These are phyloP conservation scores for Cucurbita ficifolia DNA, from an alignment of 306 rosid species.

Conservation along the genomic window DNA sequence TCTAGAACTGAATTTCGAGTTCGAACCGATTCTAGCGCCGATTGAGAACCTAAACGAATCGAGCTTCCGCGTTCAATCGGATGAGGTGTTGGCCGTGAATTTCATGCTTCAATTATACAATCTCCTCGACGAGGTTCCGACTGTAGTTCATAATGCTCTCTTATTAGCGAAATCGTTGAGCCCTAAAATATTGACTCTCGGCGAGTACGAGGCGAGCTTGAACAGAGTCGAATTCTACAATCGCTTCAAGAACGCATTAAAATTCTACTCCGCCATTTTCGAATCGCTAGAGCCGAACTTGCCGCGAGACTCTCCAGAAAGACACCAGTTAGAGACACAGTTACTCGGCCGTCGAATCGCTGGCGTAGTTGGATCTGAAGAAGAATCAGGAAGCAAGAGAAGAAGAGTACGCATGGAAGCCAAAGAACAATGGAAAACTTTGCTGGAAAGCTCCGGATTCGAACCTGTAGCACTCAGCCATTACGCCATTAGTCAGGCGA, in stretches of 20 bases:
- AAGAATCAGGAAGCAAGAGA: conserved; percentile 19
- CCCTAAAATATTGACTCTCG: conserved; percentile 65
- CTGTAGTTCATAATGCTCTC: conserved; percentile 43
- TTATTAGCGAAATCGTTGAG: conserved; percentile 55
- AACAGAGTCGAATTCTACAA: conserved; percentile 37
- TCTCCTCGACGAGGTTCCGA: conserved; percentile 49
- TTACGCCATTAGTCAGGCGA: conserved; percentile 85
- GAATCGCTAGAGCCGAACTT: conserved; percentile 74
- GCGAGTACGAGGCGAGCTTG: conserved; percentile 69
- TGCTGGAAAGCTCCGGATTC: conserved; percentile 71
- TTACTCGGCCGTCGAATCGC: conserved; percentile 60
- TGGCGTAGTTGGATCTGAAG: conserved; percentile 33
- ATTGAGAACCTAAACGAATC: conserved; percentile 37
- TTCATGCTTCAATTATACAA: conserved; percentile 85
- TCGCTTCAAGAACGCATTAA: conserved; percentile 60
- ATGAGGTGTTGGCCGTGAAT: conserved; percentile 70
- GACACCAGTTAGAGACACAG: conserved; percentile 53
- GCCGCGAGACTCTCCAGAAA: conserved; percentile 47
- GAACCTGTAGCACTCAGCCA: conserved; percentile 55
- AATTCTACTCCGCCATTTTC: conserved; percentile 56
- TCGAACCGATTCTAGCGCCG: conserved; percentile 61
- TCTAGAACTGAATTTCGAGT: conserved; percentile 53
- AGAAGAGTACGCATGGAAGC: conserved; percentile 64
- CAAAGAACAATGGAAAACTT: conserved; percentile 52
- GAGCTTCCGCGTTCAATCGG: conserved; percentile 42